Conservation (phyloP, 1,284 basidiomycete species). For the Leccinum subfulvum region DNA sequence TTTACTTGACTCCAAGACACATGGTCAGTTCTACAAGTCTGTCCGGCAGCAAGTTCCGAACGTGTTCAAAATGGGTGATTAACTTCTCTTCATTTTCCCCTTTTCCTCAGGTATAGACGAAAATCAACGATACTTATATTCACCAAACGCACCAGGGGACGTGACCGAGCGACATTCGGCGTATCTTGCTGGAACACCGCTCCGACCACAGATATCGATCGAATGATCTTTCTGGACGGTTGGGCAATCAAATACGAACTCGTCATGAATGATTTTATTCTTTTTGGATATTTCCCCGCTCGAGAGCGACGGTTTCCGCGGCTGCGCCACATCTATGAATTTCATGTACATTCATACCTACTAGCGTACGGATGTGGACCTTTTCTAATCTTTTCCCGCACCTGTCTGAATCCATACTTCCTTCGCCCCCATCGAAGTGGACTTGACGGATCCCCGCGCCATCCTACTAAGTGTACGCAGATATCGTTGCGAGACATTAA, state of each 20-base stretch:
- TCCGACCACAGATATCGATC: constrained; percentile 50
- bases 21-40: constrained; percentile 58
- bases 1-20: constrained; percentile 64
- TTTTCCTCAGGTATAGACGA: constrained; percentile 46
- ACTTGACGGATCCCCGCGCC: neutral
- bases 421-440: neutral
- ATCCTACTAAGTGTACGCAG: neutral
- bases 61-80: constrained; percentile 36
- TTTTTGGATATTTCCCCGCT: constrained; percentile 8
- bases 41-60: constrained; percentile 29
- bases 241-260: neutral
- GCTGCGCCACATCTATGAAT: constrained; percentile 8
- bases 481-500: neutral
- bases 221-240: constrained; percentile 36
- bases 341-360: constrained; percentile 16
- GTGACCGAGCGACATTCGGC: constrained; percentile 45
- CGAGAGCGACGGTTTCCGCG: constrained; percentile 1
- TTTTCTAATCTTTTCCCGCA: constrained; percentile 21
- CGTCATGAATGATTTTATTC: constrained; percentile 2
- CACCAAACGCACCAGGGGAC: constrained; percentile 40
- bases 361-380: constrained; percentile 20
- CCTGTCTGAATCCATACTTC: constrained; percentile 13
- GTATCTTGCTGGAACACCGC: constrained; percentile 14
- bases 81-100: constrained; percentile 17
- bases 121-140: constrained; percentile 45